Conservation (phyloP, 2,329 filamentous ascomycete species). For the Calonectria pseudoreteaudii region DNA sequence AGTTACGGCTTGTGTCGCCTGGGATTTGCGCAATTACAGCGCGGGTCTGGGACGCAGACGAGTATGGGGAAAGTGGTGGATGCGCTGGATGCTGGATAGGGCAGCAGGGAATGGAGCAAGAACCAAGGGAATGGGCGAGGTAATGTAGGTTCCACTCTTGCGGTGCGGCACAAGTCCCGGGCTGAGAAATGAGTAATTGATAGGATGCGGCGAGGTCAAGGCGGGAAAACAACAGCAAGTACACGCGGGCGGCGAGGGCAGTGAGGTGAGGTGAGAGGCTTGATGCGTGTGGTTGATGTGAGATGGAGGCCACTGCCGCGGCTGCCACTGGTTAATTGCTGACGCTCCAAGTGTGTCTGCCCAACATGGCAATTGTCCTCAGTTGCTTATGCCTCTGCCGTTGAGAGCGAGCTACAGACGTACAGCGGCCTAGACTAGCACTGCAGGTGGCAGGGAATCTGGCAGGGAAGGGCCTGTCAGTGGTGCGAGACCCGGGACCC, state of each 20-base stretch:
- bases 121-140: conserved; percentile 9
- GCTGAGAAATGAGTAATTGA: conserved; percentile 15
- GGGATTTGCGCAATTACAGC: not conserved
- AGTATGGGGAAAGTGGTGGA: not conserved
- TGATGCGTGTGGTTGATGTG: conserved; percentile 4
- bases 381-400: conserved; percentile 5
- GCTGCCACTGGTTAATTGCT: conserved; percentile 26
- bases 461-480: conserved; percentile 21
- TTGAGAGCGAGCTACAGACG: conserved; percentile 17
- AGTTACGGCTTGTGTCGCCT: not conserved
- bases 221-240: not conserved
- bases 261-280: not conserved
- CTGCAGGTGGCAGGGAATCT: conserved; percentile 16
- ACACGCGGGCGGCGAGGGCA: not conserved
- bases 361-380: conserved; percentile 11
- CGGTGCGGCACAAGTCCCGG: conserved; percentile 8
- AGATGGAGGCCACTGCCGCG: conserved; percentile 18
- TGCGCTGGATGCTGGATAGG: not conserved
- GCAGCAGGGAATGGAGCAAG: conserved; percentile 1
- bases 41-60: not conserved
- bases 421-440: conserved; percentile 4
- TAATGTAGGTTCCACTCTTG: conserved; percentile 8
- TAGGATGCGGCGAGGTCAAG: not conserved
- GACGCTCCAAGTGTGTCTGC: conserved; percentile 6
- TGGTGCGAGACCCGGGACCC: conserved; percentile 6